A percentile compares a stretch with the other conserved stretches of the same genome.
These are phyloP conservation scores for Fusarium caatingaense DNA, from an alignment of 2,329 filamentous ascomycete species.

Conservation along the genomic window DNA sequence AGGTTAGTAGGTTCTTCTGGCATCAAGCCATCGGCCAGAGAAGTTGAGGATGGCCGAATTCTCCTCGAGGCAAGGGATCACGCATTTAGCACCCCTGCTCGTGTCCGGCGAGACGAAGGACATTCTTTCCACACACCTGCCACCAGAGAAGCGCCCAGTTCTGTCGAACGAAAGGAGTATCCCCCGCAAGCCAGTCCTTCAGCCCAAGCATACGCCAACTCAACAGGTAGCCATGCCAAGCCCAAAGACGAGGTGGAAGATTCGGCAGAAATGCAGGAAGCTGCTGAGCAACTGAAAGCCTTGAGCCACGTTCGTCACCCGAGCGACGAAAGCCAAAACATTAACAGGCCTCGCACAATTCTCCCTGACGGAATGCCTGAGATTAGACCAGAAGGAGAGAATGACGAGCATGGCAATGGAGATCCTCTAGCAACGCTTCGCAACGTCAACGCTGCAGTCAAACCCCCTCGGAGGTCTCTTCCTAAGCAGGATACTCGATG, in stretches of 20 bases:
- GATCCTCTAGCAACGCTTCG: slow-evolving; percentile 37
- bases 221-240: slow-evolving; percentile 42
- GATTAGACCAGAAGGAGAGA: slow-evolving; percentile 51
- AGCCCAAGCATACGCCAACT: slow-evolving; percentile 36
- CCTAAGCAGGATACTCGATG: slow-evolving; percentile 72
- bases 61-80: slow-evolving; percentile 65
- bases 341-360: slow-evolving; percentile 52
- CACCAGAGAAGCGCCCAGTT: slow-evolving; percentile 40
- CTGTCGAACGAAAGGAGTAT: slow-evolving; percentile 43
- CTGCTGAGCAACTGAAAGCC: slow-evolving; percentile 74
- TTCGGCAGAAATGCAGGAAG: slow-evolving; percentile 76
- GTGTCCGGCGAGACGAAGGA: slow-evolving; percentile 47
- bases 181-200: slow-evolving; percentile 47
- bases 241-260: slow-evolving; percentile 61
- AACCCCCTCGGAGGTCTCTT: slow-evolving; percentile 59
- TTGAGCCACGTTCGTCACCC: slow-evolving; percentile 71
- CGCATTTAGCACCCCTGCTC: slow-evolving; percentile 52
- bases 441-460: slow-evolving; percentile 49
- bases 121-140: slow-evolving; percentile 42
- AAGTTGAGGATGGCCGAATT: slow-evolving; percentile 68
- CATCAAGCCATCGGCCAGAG: slow-evolving; percentile 60
- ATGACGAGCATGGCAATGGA: slow-evolving; percentile 48
- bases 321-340: slow-evolving; percentile 57
- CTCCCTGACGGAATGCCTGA: slow-evolving; percentile 55
- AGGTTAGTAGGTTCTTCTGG: slow-evolving; percentile 63